phyloP scores from a whole-genome alignment of 2,329 filamentous ascomycete species.

The Fusarium illudens region DNA sequence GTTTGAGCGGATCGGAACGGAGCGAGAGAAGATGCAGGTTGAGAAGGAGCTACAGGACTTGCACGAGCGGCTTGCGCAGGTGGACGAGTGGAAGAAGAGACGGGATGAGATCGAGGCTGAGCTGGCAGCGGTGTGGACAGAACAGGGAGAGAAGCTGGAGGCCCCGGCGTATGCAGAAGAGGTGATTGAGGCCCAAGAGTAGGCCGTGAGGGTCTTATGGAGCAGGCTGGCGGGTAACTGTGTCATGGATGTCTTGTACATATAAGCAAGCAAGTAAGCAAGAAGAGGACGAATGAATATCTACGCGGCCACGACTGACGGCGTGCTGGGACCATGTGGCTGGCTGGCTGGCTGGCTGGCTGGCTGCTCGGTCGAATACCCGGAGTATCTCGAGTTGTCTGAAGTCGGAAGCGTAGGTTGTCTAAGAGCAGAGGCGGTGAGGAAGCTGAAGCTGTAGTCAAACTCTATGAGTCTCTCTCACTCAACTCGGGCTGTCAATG shows the following conservation, averaged over 20 bases:
- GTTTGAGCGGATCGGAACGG: constrained; percentile 92
- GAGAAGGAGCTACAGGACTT: constrained; percentile 91
- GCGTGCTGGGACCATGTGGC: background rate
- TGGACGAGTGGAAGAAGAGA: constrained; percentile 83
- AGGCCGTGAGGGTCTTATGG: constrained; percentile 4
- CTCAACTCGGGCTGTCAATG: background rate
- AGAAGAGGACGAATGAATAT: constrained; percentile 6
- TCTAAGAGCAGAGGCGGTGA: constrained; percentile 1
- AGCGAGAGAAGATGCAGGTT: constrained; percentile 90
- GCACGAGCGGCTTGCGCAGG: constrained; percentile 78
- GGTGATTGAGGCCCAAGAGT: constrained; percentile 20
- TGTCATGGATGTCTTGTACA: constrained; percentile 16
- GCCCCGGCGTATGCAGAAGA: constrained; percentile 55
- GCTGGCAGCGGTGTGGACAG: constrained; percentile 70
- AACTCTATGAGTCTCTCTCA: background rate
- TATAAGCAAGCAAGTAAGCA: constrained; percentile 4
- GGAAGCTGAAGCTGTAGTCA: background rate
- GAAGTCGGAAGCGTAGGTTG: background rate
- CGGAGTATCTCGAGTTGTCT: background rate
- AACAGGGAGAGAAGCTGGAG: constrained; percentile 58
- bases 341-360: background rate
- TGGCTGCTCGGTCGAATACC: background rate
- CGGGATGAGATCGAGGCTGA: constrained; percentile 84
- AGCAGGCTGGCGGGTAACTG: constrained; percentile 10
- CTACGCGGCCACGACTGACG: constrained; percentile 2